Evolutionary conservation across 1,139 yeast species (phyloP).

Genomic region (Taphrina pruni): DNA sequence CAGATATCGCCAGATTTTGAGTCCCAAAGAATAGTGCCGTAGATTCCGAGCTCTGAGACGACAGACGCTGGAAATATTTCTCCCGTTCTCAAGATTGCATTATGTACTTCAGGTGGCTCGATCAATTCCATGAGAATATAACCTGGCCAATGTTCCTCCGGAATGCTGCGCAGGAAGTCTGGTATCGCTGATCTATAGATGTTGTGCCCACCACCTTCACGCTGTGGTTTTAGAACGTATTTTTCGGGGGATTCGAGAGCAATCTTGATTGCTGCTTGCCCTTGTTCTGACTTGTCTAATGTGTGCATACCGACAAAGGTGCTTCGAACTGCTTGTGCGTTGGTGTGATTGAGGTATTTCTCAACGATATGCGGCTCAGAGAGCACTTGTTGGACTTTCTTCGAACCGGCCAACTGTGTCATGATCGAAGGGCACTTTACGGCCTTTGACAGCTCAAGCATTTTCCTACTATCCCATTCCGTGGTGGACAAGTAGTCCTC

Average conservation of each 20-base stretch:
- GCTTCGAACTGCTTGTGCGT: slow-evolving; percentile 54
- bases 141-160: slow-evolving; percentile 82
- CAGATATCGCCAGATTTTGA: slow-evolving; percentile 59
- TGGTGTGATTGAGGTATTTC: slow-evolving; percentile 56
- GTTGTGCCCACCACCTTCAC: slow-evolving; percentile 97
- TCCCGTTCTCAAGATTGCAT: slow-evolving; percentile 73
- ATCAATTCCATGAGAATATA: slow-evolving; percentile 94
- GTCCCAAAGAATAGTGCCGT: slow-evolving; percentile 81
- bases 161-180: slow-evolving; percentile 63
- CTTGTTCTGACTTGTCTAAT: slow-evolving; percentile 71
- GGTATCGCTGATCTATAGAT: slow-evolving; percentile 87
- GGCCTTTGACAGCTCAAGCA: slow-evolving; percentile 75
- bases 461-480: slow-evolving; percentile 78
- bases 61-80: slow-evolving; percentile 69
- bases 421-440: slow-evolving; percentile 88
- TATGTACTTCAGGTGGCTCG: slow-evolving; percentile 69
- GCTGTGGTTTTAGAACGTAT: slow-evolving; percentile 90
- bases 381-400: slow-evolving; percentile 86
- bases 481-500: slow-evolving; percentile 64
- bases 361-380: slow-evolving; percentile 62
- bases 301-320: slow-evolving; percentile 91
- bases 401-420: slow-evolving; percentile 90
- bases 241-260: slow-evolving; percentile 71
- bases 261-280: slow-evolving; percentile 66
- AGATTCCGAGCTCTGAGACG: slow-evolving; percentile 87